Evolutionary conservation across 1,139 yeast species (phyloP), one percentile per base, ranked within the genome.

Genomic region (Candida dubliniensis): DNA sequence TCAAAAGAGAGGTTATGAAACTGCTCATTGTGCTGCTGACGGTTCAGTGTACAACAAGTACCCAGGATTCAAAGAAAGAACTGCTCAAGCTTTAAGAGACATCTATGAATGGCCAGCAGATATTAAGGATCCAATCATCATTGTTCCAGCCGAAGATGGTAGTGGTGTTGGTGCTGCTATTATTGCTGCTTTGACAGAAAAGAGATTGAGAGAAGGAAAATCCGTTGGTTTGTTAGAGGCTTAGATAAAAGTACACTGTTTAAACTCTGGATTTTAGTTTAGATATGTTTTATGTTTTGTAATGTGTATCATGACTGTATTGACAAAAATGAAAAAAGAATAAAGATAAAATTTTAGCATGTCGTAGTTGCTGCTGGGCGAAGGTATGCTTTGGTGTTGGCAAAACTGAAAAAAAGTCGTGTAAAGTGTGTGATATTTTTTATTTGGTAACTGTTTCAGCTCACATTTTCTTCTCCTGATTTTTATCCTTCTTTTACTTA

Each of bases 131-230:
- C 97, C 97, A 52, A 81, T 93, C 60, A 68, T 74, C 52, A 79
- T 91, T 58, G 87, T 87, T 35, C 86, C 91, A 45, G 98, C 99
- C 52, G 97, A 91, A 70, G 99, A 93, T 71, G 99, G 99, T 56
- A 84, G 95, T 44, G 99, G 98, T 70, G 98, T 87, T 36, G 98
- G 98, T 60, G 98, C 98, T 44, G 99, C 98, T 41, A 79, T 93
- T 56, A 91, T 91, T 69, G 97, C 98, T 44, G 97, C 98, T 46
- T 79, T 91, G 68, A 87, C 98, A 45, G 81, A 84, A 66, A 73
- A 81, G 66, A 84, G 98, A 72, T 71, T 87, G 59, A 71, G 73
- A 43, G 73, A 77, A 45, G 91, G 91, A 40, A 71, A 77, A 58
- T 81, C 93, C 51, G 91, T 90, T 45, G 97, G 97, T 62, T 30